These are phyloP conservation scores for Dillenia suffruticosa DNA, from an alignment of 164 flowering plant genomes.

Conservation along the genomic window DNA sequence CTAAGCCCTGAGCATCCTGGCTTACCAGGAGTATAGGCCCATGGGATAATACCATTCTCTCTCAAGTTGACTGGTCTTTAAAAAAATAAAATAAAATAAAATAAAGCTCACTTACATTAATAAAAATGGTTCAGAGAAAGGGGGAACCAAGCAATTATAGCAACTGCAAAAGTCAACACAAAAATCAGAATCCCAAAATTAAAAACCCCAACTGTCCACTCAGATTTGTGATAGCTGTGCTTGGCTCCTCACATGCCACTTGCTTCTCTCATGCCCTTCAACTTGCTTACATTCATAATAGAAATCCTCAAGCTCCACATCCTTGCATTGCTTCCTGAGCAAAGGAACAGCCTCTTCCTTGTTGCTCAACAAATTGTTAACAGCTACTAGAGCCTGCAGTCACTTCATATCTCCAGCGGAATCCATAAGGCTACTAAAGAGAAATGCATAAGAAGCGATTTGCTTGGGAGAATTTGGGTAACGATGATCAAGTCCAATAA, in stretches of 20 bases:
- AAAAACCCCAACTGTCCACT: background rate
- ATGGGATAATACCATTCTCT: too few relatives aligned
- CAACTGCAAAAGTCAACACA: conserved; percentile 6
- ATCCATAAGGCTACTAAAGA: conserved; percentile 23
- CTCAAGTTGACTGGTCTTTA: too few relatives aligned
- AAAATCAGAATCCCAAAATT: conserved; percentile 14
- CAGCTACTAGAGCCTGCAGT: conserved; percentile 5
- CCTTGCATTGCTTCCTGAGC: conserved; percentile 12
- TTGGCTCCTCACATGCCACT: conserved; percentile 3
- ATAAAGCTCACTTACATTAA: too few relatives aligned
- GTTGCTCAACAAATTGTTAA: conserved; percentile 4
- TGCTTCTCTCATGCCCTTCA: conserved; percentile 6
- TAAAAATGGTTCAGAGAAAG: background rate
- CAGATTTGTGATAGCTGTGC: background rate
- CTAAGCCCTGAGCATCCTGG: too few relatives aligned
- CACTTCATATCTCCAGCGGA: conserved; percentile 14
- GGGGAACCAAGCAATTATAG: conserved; percentile 17
- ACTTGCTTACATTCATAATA: conserved; percentile 12
- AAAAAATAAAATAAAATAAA: too few relatives aligned
- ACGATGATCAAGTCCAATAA: conserved; percentile 23
- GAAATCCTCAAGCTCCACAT: background rate
- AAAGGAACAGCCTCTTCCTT: conserved; percentile 11
- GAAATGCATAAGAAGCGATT: conserved; percentile 15
- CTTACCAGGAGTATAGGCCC: too few relatives aligned
- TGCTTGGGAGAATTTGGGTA: background rate